Percentiles rank a stretch among this genome's conserved stretches.
Conservation (phyloP, 2,329 filamentous ascomycete species). For the Domatiomyces globalis region DNA sequence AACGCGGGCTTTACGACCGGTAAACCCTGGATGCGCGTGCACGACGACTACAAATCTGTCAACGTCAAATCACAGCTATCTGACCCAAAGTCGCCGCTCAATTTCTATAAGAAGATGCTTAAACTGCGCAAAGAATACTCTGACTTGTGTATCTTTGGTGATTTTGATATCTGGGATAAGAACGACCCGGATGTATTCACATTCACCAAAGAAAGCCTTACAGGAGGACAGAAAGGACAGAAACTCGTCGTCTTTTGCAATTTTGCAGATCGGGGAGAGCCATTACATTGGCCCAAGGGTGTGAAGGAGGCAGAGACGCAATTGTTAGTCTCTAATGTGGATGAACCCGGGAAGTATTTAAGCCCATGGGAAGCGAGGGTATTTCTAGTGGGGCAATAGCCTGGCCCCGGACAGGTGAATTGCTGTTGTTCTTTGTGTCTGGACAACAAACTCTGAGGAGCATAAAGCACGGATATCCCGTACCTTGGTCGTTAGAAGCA, state of each 20-base stretch:
- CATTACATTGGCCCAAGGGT: slow-evolving; percentile 11
- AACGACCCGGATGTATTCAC: slow-evolving; percentile 42
- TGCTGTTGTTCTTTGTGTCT: too few species aligned
- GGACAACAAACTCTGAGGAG: too few species aligned
- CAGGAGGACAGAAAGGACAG: slow-evolving; percentile 1
- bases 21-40: slow-evolving; percentile 57
- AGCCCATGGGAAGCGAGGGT: slow-evolving; percentile 17
- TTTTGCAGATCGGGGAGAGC: slow-evolving; percentile 15
- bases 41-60: slow-evolving; percentile 47
- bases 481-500: too few species aligned
- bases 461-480: too few species aligned
- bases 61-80: slow-evolving; percentile 41
- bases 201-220: slow-evolving; percentile 33
- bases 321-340: slow-evolving; percentile 13
- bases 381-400: slow-evolving; percentile 6
- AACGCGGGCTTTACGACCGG: slow-evolving; percentile 52
- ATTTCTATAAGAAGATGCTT: slow-evolving; percentile 49
- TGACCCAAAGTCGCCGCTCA: slow-evolving; percentile 38
- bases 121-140: slow-evolving; percentile 44
- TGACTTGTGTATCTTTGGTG: slow-evolving; percentile 54
- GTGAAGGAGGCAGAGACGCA: slow-evolving; percentile 7
- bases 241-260: slow-evolving; percentile 15
- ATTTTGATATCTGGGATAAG: slow-evolving; percentile 42
- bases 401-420: background rate
- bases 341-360: slow-evolving; percentile 12